Percentiles rank a stretch among this genome's conserved stretches.
Conservation (phyloP, 768 basidiomycete genomes). For the Boletus rex-veris region DNA sequence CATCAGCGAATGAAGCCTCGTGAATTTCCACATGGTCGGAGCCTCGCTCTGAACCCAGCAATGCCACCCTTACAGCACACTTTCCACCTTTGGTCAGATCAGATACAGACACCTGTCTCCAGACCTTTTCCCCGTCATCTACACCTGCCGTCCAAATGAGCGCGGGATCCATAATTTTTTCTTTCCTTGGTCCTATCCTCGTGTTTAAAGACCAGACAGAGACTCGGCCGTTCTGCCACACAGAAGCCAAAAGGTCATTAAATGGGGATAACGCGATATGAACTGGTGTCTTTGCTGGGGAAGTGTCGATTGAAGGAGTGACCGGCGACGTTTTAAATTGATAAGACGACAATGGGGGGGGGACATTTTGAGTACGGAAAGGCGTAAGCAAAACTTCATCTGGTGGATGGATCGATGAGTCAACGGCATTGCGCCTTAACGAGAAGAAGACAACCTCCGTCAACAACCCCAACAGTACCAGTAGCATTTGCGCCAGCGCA, state of each 20-base stretch:
- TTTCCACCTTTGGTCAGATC: neutral
- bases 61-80: conserved; percentile 23
- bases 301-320: neutral
- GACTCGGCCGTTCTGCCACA: conserved; percentile 69
- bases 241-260: conserved; percentile 56
- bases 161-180: conserved; percentile 57
- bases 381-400: conserved; percentile 81
- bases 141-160: conserved; percentile 34
- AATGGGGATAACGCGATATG: conserved; percentile 61
- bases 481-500: conserved; percentile 72
- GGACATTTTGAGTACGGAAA: conserved; percentile 90
- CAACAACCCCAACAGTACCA: conserved; percentile 84
- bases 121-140: conserved; percentile 10
- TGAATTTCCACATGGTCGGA: conserved; percentile 34
- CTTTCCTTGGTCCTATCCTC: conserved; percentile 52
- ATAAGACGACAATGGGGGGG: conserved; percentile 94
- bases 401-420: conserved; percentile 29
- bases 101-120: conserved; percentile 31
- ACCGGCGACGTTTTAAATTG: conserved; percentile 32
- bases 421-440: neutral
- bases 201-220: conserved; percentile 71
- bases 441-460: conserved; percentile 64
- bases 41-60: conserved; percentile 40
- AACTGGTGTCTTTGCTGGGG: conserved; percentile 43
- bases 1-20: conserved; percentile 12